Evolutionary conservation across 805 yeast genomes (phyloP), one percentile per base, ranked within the genome.

Genomic region (Dipodascopsis tothii): DNA sequence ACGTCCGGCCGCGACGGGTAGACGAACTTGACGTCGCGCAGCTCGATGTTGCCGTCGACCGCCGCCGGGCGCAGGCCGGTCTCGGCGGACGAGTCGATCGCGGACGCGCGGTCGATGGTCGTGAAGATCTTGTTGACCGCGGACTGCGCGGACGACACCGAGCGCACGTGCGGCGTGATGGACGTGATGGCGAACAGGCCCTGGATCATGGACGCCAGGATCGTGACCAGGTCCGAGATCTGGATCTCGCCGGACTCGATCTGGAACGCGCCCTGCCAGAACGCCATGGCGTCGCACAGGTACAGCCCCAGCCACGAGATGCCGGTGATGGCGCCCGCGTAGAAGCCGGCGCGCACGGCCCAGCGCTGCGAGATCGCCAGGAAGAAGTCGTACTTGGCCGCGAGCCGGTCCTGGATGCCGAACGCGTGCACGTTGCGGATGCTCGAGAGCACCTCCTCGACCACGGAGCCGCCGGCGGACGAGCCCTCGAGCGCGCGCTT

Each of bases 231-330:
- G 9, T 56, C 52, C 35, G 69, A 68, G 23, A 68, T 58, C 21
- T 49, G 43, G 11, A 60, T 42, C 18, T 56, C 54, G 7, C 65
- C 65, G 11, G 49, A 20, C 9, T 54, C 63, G 19, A 67, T 51
- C 28, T 65, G 43, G n/a, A 68, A 59, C 2, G 70, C 62, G 4
- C 72, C 72, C 41, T 64, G 62, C 67, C 69, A 68, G 44, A 66
- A 67, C 1, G 70, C 66, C 21, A 67, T 50, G 2, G 70, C 72
- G 41, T 67, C 69, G 19, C 60, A 59, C 45, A 54, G 52, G 53
- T 65, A 68, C 22, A 66, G 50, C 3, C 59, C 58, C 2, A 60
- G 53, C 71, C 72, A 68, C 7, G 67, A 49, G 16, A 57, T 41
- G 3, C 65, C 69, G 17, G 67, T 57, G 67, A 67, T 65, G 30